Percentiles rank a stretch among this genome's conserved stretches.
phyloP scores from a whole-genome alignment of 345 rosid genomes.

The Cochlearia excelsa region DNA sequence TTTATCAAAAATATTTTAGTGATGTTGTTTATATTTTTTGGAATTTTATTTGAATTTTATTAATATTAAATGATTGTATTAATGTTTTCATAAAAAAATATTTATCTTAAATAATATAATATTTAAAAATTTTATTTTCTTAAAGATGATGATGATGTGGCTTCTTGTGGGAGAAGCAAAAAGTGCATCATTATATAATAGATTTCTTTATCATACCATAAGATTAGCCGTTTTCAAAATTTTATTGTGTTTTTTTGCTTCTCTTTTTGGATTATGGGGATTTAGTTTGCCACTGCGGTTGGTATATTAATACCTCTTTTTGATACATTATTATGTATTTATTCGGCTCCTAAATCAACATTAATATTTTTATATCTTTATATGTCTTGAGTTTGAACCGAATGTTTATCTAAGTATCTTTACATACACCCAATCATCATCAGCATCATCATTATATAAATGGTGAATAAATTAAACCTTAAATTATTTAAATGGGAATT shows the following conservation, averaged over 20 bases:
- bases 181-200: too few species aligned
- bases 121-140: too few species aligned
- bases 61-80: too few species aligned
- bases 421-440: background rate
- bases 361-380: background rate
- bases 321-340: slow-evolving; percentile 3
- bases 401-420: too few species aligned
- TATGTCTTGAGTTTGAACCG: background rate
- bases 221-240: slow-evolving; percentile 18
- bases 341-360: slow-evolving; percentile 25
- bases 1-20: too few species aligned
- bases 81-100: too few species aligned
- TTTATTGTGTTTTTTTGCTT: background rate
- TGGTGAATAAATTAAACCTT: slow-evolving; percentile 6
- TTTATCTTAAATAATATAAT: too few species aligned
- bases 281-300: slow-evolving; percentile 17
- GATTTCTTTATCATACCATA: slow-evolving; percentile 13
- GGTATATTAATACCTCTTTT: slow-evolving; percentile 11
- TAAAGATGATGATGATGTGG: too few species aligned
- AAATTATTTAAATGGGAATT: slow-evolving; percentile 11
- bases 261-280: background rate
- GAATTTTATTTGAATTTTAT: too few species aligned
- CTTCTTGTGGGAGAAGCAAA: too few species aligned
- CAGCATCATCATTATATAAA: background rate
- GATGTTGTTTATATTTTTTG: too few species aligned